phyloP scores from a whole-genome alignment of 1,284 basidiomycete genomes.

The Naganishia cerealis region DNA sequence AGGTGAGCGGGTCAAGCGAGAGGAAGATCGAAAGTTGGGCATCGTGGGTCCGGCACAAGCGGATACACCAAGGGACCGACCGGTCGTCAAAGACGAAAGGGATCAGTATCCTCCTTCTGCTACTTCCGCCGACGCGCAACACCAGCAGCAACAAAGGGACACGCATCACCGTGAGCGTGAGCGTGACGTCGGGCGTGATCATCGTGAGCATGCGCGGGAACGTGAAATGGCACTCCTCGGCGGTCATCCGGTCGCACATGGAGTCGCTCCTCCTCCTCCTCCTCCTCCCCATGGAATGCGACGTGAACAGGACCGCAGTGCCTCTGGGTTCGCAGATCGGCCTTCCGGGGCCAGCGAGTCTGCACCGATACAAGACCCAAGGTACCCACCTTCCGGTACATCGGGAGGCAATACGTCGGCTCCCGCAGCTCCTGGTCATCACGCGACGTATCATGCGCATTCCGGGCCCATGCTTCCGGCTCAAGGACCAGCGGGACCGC shows the following conservation, averaged over 20 bases:
- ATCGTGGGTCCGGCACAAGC: background rate
- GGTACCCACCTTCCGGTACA: background rate
- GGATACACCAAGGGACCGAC: background rate
- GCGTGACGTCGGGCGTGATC: slow-evolving; percentile 7
- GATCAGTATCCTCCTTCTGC: slow-evolving; percentile 3
- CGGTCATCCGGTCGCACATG: background rate
- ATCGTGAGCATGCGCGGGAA: background rate
- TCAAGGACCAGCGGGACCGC: background rate
- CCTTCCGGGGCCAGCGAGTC: background rate
- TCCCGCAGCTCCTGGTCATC: background rate
- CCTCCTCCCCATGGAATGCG: background rate
- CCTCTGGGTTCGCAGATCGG: background rate
- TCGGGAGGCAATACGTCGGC: background rate
- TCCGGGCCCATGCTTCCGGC: background rate
- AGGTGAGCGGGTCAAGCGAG: slow-evolving; percentile 27
- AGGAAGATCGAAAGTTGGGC: slow-evolving; percentile 14
- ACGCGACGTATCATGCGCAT: background rate
- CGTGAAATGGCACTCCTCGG: background rate
- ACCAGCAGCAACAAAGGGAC: slow-evolving; percentile 13
- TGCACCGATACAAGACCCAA: background rate
- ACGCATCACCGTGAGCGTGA: slow-evolving; percentile 13
- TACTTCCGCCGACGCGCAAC: background rate
- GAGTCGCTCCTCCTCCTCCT: background rate
- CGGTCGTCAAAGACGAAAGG: slow-evolving; percentile 18
- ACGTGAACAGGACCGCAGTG: background rate